phyloP scores from a whole-genome alignment of 257 asterid species.

The Fraxinus anomala region DNA sequence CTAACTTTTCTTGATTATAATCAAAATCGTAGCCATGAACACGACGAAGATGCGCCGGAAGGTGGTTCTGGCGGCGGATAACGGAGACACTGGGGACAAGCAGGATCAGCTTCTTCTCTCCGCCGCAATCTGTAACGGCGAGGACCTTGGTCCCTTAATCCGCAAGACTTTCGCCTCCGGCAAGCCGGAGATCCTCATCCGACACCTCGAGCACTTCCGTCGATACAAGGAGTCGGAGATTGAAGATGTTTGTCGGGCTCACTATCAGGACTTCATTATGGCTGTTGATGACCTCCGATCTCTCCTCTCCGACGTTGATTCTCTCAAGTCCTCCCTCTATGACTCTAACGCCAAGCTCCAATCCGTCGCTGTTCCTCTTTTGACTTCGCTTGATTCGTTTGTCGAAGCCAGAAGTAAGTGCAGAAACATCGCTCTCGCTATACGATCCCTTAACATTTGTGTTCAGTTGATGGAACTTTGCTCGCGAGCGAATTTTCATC shows the following conservation, averaged over 20 bases:
- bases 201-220: slow-evolving; percentile 74
- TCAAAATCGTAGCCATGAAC: slow-evolving; percentile 40
- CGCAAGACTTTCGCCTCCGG: slow-evolving; percentile 85
- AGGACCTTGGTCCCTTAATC: slow-evolving; percentile 82
- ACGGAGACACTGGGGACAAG: slow-evolving; percentile 79
- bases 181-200: slow-evolving; percentile 81
- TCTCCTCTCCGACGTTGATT: slow-evolving; percentile 89
- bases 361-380: slow-evolving; percentile 77
- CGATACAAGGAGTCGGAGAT: slow-evolving; percentile 90
- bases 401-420: slow-evolving; percentile 75
- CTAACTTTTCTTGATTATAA: not conserved
- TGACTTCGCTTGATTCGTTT: slow-evolving; percentile 70
- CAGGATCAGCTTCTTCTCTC: slow-evolving; percentile 89
- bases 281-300: slow-evolving; percentile 98
- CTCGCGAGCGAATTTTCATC: slow-evolving; percentile 69
- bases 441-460: slow-evolving; percentile 65
- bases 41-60: slow-evolving; percentile 76
- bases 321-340: slow-evolving; percentile 77
- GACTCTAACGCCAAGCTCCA: slow-evolving; percentile 75
- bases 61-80: slow-evolving; percentile 68
- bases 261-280: slow-evolving; percentile 92
- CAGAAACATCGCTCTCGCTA: slow-evolving; percentile 66
- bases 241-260: slow-evolving; percentile 92
- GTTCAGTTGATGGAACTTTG: slow-evolving; percentile 67
- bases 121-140: slow-evolving; percentile 88